phyloP scores from a whole-genome alignment of 176 grass and related monocot species.

The Chloris gayana region DNA sequence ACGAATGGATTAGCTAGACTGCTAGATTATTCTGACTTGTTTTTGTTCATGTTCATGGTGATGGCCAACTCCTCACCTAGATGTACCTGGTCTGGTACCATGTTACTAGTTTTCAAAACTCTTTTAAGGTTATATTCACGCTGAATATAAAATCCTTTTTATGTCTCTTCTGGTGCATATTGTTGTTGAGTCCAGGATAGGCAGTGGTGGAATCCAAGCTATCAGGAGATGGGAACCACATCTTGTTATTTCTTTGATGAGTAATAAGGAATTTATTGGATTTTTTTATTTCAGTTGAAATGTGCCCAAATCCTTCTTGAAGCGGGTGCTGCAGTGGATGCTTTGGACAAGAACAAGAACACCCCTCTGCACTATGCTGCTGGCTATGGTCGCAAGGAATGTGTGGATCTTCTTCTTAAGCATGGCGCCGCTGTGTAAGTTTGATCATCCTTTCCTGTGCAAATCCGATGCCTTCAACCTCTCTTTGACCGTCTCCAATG shows the following conservation, averaged over 20 bases:
- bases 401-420: slow-evolving; percentile 79
- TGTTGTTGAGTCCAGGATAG: slow-evolving; percentile 12
- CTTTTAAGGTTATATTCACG: not conserved
- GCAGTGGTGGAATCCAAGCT: not conserved
- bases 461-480: not conserved
- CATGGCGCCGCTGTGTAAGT: slow-evolving; percentile 95
- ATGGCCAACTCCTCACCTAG: not conserved
- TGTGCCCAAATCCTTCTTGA: slow-evolving; percentile 78
- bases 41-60: not conserved
- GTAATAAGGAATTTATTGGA: not conserved
- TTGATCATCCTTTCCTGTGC: not conserved
- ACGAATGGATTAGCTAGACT: not conserved
- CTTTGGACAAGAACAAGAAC: slow-evolving; percentile 92
- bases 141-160: not conserved
- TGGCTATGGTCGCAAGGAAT: slow-evolving; percentile 84
- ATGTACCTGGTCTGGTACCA: not conserved
- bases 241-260: slow-evolving; percentile 1
- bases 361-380: slow-evolving; percentile 89
- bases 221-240: not conserved
- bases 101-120: not conserved
- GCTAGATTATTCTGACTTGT: not conserved
- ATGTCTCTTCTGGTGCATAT: not conserved
- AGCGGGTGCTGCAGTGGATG: slow-evolving; percentile 69
- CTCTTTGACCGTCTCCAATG: slow-evolving; percentile 21
- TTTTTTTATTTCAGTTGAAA: slow-evolving; percentile 55